phyloP scores from a whole-genome alignment of 768 basidiomycete genomes.

The Kwoniella shandongensis region DNA sequence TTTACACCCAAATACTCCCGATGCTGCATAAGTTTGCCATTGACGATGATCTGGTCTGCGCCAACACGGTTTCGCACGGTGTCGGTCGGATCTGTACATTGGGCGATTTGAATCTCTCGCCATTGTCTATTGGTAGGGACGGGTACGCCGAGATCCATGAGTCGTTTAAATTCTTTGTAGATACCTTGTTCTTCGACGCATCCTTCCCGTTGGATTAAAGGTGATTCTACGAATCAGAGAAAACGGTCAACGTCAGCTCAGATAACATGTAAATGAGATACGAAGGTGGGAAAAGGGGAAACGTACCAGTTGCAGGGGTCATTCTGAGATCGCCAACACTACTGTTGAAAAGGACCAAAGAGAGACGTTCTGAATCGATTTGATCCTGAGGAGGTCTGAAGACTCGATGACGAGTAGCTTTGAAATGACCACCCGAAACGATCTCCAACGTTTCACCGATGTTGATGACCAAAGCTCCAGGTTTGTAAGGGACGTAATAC shows the following conservation, averaged over 20 bases:
- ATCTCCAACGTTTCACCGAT: constrained; percentile 37
- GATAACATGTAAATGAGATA: not conserved
- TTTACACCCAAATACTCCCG: constrained; percentile 48
- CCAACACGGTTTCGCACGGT: constrained; percentile 34
- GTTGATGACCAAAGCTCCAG: constrained; percentile 30
- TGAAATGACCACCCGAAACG: constrained; percentile 41
- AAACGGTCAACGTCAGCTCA: not conserved
- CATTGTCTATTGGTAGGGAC: constrained; percentile 46
- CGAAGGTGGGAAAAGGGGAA: not conserved
- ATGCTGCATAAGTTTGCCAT: constrained; percentile 39
- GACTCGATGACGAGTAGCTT: constrained; percentile 41
- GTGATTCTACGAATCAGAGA: constrained; percentile 27
- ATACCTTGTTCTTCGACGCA: constrained; percentile 47
- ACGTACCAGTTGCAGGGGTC: constrained; percentile 31
- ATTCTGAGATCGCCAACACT: constrained; percentile 33
- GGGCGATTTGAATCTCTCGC: constrained; percentile 49
- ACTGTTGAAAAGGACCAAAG: constrained; percentile 33
- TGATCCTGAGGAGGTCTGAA: constrained; percentile 34
- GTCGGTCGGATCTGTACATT: constrained; percentile 45
- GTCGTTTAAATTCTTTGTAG: constrained; percentile 45
- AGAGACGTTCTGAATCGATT: constrained; percentile 25
- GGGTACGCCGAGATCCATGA: constrained; percentile 45
- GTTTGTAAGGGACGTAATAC: constrained; percentile 28
- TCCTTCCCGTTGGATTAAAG: constrained; percentile 47
- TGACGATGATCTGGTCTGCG: constrained; percentile 34